Conservation (phyloP, 1,284 basidiomycete genomes). For the Sporisorium exsertum region DNA sequence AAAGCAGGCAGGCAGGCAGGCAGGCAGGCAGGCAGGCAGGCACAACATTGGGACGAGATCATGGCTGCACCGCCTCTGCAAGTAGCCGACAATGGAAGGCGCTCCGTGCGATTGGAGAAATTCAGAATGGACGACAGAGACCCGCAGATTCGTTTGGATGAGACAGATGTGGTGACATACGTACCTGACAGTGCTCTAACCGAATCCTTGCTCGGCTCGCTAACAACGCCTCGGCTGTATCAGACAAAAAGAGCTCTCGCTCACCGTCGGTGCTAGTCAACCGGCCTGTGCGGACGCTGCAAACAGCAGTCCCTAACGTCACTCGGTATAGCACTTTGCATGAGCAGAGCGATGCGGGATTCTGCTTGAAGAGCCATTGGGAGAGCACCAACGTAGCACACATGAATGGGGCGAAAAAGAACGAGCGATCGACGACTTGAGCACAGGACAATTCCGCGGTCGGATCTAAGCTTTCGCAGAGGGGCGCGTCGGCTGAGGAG, state of each 20-base stretch:
- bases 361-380: not conserved
- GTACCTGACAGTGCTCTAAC: not conserved
- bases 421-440: not conserved
- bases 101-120: no score
- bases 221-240: not conserved
- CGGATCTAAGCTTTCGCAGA: not conserved
- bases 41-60: no score
- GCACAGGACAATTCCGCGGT: no score
- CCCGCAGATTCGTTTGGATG: no score
- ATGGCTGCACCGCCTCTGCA: no score
- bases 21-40: no score
- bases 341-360: not conserved
- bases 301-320: not conserved
- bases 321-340: no score
- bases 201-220: not conserved
- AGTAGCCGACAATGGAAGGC: no score
- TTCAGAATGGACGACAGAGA: no score
- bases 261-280: not conserved
- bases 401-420: not conserved
- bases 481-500: slow-evolving; percentile 2
- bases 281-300: not conserved
- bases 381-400: no score
- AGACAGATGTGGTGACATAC: no score
- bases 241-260: not conserved
- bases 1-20: no score